phyloP scores from a whole-genome alignment of 306 rosid species.

The Quercus variabilis region DNA sequence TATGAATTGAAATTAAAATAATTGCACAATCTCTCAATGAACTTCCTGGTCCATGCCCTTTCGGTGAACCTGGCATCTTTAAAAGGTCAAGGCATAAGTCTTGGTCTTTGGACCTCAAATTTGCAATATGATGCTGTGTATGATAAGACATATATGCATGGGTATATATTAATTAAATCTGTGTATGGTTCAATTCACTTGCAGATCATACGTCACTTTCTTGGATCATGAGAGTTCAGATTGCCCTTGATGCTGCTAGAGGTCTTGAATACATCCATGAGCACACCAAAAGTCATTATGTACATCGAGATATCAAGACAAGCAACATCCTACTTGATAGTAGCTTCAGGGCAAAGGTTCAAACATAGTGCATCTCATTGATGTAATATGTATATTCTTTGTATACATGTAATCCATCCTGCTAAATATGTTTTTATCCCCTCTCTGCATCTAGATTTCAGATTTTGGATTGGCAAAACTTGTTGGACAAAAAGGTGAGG shows the following conservation, averaged over 20 bases:
- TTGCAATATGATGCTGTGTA: background rate
- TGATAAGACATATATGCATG: constrained; percentile 8
- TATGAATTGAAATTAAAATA: background rate
- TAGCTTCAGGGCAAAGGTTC: constrained; percentile 86
- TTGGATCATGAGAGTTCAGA: constrained; percentile 97
- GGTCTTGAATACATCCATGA: constrained; percentile 98
- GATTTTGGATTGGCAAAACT: constrained; percentile 98
- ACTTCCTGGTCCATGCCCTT: background rate
- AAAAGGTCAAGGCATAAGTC: constrained; percentile 4
- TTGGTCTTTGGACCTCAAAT: constrained; percentile 8
- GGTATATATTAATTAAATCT: constrained; percentile 1
- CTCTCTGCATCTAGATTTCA: constrained; percentile 61
- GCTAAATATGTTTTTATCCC: background rate
- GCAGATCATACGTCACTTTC: constrained; percentile 87
- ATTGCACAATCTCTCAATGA: background rate
- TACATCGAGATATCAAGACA: constrained; percentile 96
- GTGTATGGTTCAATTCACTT: constrained; percentile 24
- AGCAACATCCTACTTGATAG: constrained; percentile 94
- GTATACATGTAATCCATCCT: constrained; percentile 7
- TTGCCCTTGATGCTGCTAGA: constrained; percentile 89
- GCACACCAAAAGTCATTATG: constrained; percentile 92
- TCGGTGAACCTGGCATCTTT: background rate
- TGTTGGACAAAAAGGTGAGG: constrained; percentile 74
- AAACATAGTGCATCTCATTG: background rate
- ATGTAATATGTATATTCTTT: constrained; percentile 9